Percentiles rank a stretch among this genome's conserved stretches.
These are phyloP conservation scores for Phellinidium pouzarii DNA, from an alignment of 1,284 basidiomycete species.

Conservation along the genomic window DNA sequence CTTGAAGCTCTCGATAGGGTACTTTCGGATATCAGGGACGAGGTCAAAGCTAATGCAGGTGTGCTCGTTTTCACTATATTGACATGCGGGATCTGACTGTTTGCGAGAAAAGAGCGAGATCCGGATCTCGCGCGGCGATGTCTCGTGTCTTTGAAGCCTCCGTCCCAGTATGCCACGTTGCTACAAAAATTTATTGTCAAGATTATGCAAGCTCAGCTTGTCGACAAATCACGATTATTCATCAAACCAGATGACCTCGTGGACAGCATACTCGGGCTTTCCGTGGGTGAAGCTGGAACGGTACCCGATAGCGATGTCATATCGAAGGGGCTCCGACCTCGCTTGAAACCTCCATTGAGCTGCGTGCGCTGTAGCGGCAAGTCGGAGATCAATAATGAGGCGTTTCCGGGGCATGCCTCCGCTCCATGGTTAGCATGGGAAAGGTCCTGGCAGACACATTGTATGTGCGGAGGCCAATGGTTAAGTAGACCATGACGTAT, in stretches of 20 bases:
- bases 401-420: constrained; percentile 31
- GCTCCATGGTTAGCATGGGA: constrained; percentile 56
- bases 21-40: constrained; percentile 34
- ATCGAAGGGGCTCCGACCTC: constrained; percentile 45
- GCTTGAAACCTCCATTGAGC: constrained; percentile 30
- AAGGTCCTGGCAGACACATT: constrained; percentile 47
- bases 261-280: constrained; percentile 40
- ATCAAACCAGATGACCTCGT: constrained; percentile 62
- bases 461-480: constrained; percentile 57
- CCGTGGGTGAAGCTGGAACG: constrained; percentile 27
- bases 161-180: background rate
- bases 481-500: background rate
- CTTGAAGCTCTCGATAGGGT: constrained; percentile 42
- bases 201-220: constrained; percentile 39
- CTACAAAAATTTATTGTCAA: constrained; percentile 34
- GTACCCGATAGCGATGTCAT: constrained; percentile 52
- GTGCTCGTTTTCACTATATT: background rate
- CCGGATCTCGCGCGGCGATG: constrained; percentile 13
- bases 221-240: constrained; percentile 61
- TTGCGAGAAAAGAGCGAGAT: constrained; percentile 31
- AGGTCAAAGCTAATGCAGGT: constrained; percentile 22
- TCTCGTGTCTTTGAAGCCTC: constrained; percentile 13
- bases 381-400: constrained; percentile 34
- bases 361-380: constrained; percentile 60
- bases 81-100: background rate